These are phyloP conservation scores for Aspergillus indologenus DNA, from an alignment of 495 filamentous ascomycete genomes.

Conservation along the genomic window DNA sequence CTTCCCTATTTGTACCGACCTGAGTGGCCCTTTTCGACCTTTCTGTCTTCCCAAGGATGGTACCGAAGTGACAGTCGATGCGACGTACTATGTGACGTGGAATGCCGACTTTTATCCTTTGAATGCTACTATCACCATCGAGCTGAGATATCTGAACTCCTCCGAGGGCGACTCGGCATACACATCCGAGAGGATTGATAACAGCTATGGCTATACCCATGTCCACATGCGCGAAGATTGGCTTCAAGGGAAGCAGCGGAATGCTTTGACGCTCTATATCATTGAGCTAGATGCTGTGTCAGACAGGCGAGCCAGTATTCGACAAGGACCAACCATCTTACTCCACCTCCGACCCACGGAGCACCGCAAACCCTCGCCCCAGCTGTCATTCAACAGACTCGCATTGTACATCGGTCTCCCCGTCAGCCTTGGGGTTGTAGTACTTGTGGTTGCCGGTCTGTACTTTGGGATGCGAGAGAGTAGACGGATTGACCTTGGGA, in stretches of 20 bases:
- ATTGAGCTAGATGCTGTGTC: constrained; percentile 28
- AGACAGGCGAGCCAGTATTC: constrained; percentile 23
- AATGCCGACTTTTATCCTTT: constrained; percentile 37
- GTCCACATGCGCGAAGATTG: constrained; percentile 35
- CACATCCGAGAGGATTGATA: constrained; percentile 35
- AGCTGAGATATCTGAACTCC: constrained; percentile 32
- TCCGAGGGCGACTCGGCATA: constrained; percentile 32
- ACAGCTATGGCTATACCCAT: constrained; percentile 35
- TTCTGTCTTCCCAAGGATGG: constrained; percentile 40
- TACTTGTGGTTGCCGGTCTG: constrained; percentile 21
- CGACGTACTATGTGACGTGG: constrained; percentile 46
- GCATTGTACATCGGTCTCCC: constrained; percentile 27
- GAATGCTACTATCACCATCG: constrained; percentile 41
- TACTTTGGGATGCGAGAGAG: constrained; percentile 27
- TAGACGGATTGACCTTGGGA: constrained; percentile 19
- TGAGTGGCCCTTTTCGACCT: constrained; percentile 23
- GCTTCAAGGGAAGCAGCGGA: constrained; percentile 31
- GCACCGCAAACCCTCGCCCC: constrained; percentile 27
- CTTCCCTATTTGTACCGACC: constrained; percentile 33
- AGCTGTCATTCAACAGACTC: constrained; percentile 23
- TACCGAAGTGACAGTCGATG: constrained; percentile 34
- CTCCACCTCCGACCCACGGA: constrained; percentile 23
- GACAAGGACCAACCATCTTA: constrained; percentile 26
- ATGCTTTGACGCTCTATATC: constrained; percentile 31
- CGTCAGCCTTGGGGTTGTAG: constrained; percentile 20